Evolutionary conservation across 2,329 filamentous ascomycete species (phyloP), one percentile per base, ranked within the genome.

Genomic region (Madurella mycetomatis): DNA sequence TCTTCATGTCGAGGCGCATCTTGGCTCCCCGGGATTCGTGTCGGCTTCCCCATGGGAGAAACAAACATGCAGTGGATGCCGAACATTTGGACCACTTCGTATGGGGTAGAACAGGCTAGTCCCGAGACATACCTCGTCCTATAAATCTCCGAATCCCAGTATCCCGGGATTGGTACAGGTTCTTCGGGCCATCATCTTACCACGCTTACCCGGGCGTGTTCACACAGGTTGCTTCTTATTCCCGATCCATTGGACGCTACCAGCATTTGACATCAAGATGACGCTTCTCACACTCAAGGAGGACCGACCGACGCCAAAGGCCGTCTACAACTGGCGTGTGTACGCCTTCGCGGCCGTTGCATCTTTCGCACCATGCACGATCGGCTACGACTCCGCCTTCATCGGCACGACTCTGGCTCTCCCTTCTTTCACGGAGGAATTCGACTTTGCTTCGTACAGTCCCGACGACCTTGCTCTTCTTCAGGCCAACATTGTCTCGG

Each of bases 371-470:
- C 76, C 80, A 39, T 81, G 78, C 65, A 79, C 76, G 66, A 82
- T 83, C 51, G 79, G 78, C 54, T 81, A 80, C 57, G 87, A 91
- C 67, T 86, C 82, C 49, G 85, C 88, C 60, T 92, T 92, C 70
- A 91, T 92, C 62, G 88, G 87, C 57, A 88, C 85, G 0, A 91
- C 88, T 1, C 73, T 92, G 32, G 82, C 86, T 1, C 75, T 92
- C 31, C 75, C 80, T 0, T 87, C 87, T 0, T 92, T 92, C 70
- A 76, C 75, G 43, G 64, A 75, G 1, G 88, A 92, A 66, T 92
- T 92, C 67, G 63, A 74, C 13, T 85, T 91, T 62, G 72, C 68
- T 2, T 64, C 70, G 2, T 80, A 85, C 71, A 69, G 66, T 4
- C 51, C 67, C 0, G 52, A 63, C 2, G 65, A 80, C n/a, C 72